Evolutionary conservation across 2,329 filamentous ascomycete genomes (phyloP), one percentile per base, ranked within the genome.

Genomic region (Xylariaceae sp.): DNA sequence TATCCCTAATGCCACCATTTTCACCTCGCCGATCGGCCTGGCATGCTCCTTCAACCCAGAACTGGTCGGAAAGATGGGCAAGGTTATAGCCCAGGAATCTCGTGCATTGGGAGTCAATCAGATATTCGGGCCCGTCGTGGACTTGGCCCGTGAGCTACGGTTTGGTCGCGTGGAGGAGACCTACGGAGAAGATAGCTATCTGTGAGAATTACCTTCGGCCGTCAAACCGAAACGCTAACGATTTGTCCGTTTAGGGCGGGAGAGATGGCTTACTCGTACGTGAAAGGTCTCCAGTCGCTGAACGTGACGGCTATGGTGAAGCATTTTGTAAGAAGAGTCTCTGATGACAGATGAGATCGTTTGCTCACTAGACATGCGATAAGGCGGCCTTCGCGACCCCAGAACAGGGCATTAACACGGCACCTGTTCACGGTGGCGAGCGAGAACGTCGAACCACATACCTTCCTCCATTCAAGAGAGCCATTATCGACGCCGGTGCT

Each of bases 91-190:
- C 5, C 79, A 83, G 44, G 89, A 92, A 72, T 79, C 87, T 21
- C 76, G 79, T 50, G 84, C 88, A 3, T 74, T 92, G 1, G 89
- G 89, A 1, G 84, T 90, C 17, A 91, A 89, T 64, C 88, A 92
- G 64, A 74, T 92, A 2, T 91, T 92, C 68, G 87, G 86, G 2
- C 89, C 89, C 1, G 77, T 91, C 1, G 85, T 82, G 8, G 89
- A 92, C 69, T 75, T 92, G 8, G 88, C 89, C 3, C 82, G 89
- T 40, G 89, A 92, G 70, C 75, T 89, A 48, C 81, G 89, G 44
- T 92, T 83, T 65, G 89, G 89, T 26, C 81, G 89, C 64, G 88
- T 92, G 2, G 89, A 92, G 71, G 89, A 92, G 71, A 89, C 84
- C 0, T 90, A 84, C 66, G 84, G 86, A 26, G 89, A 92, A 69